Evolutionary conservation across 208 protist species (phyloP), one percentile per base, ranked within the genome.

Genomic region (Porcisia deanei): DNA sequence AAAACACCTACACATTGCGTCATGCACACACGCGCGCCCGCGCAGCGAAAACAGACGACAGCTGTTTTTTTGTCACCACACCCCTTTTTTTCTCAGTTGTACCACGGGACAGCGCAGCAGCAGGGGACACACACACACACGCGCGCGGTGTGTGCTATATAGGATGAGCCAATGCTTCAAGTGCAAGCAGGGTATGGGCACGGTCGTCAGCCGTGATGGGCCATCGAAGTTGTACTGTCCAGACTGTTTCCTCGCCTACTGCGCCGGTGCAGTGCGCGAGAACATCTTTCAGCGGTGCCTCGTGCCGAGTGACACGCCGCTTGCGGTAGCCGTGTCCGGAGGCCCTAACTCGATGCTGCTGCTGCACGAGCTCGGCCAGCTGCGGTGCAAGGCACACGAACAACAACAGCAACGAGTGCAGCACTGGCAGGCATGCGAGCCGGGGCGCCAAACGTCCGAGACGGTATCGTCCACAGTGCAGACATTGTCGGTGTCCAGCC

Each of bases 271-370:
- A 2, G 75, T 91, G 37, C 86, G 90, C 0, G 91, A 97, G 47
- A 83, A 75, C 70, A 57, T 86, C 16, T 85, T 96, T 45, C 76
- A 77, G 65, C 78, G 87, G n/a, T 96, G 93, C 65, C 79, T 45
- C 30, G 16, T 93, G 4, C 85, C 93, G 1, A 87, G 74, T 25
- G 85, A 90, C n/a, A 76, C 83, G 20, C 91, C 93, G 6, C 45
- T 97, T 0, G 87, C 82, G 8, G 85, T 97, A 39, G 91, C 82
- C 0, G 93, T 97, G 14, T 91, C 85, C 1, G 93, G 93, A 10
- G 91, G 91, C 4, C 77, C 79, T 0, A 85, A 84, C 68, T 97
- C 93, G 2, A 77, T 97, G 79, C 37, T 87, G 74, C 65, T 96
- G 67, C 81, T 97, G 25, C 87, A 87, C 58, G 84, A 94, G 55